Evolutionary conservation across 768 basidiomycete species (phyloP), one percentile per base, ranked within the genome.

Genomic region (Russula sp.): DNA sequence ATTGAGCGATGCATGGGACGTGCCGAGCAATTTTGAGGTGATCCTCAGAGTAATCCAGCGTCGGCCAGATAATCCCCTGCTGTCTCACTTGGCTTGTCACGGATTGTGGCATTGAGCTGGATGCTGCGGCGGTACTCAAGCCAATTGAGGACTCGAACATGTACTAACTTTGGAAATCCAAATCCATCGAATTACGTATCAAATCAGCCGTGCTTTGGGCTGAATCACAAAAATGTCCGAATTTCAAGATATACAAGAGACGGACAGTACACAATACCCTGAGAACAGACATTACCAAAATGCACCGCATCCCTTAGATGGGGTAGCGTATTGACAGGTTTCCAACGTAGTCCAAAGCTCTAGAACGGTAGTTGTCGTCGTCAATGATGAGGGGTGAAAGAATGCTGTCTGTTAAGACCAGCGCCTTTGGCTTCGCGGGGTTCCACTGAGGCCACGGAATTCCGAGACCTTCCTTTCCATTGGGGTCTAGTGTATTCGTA

Each of bases 401-500:
- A 2, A 14, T 0, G 8, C 18, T 56, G 22, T 63, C 67, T 53
- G 59, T 58, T 44, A 69, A 62, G 49, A 63, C 48, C n/a, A 61
- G 18, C 14, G 62, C 64, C 62, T 67, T 42, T 11, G 59, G 67
- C 0, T 63, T 49, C n/a, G 32, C 24, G 2, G 58, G 38, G 26
- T 66, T 26, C 59, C 64, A 69, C 57, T 57, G n/a, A 4, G 67
- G 66, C 67, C 69, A 69, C 30, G 32, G n/a, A 9, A 64, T 28
- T 32, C 49, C 62, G 2, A 42, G 38, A 22, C 65, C 62, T 11
- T 14, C 26, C 20, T 40, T 24, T 32, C 57, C 68, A 32, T 69
- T 69, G 32, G 68, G 68, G 26, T 69, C 56, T 22, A 69, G 56
- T n/a, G 13, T 59, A 38, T 61, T 67, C 11, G 59, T 55, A 26